Evolutionary conservation across 345 rosid genomes (phyloP).

Genomic region (Pugionium dolabratum): DNA sequence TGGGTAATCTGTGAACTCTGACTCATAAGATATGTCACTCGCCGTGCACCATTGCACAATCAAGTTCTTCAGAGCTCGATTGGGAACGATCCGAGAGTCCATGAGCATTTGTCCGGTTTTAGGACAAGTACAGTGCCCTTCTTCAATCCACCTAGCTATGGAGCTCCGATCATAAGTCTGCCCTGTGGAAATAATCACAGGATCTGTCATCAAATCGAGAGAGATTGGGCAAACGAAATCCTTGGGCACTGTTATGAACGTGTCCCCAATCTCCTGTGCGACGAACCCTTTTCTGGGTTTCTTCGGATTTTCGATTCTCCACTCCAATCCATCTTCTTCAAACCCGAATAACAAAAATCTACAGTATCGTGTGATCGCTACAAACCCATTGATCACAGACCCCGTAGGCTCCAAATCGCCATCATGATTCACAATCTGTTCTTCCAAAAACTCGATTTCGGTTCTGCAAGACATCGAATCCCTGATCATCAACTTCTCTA

Average conservation of each 20-base stretch:
- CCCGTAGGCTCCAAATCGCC: slow-evolving; percentile 87
- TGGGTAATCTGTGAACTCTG: slow-evolving; percentile 51
- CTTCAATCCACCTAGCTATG: slow-evolving; percentile 89
- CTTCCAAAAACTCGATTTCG: slow-evolving; percentile 90
- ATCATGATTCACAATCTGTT: slow-evolving; percentile 79
- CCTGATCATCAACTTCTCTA: slow-evolving; percentile 55
- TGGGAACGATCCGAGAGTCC: slow-evolving; percentile 68
- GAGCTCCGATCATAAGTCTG: slow-evolving; percentile 91
- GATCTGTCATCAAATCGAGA: slow-evolving; percentile 89
- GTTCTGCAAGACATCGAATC: slow-evolving; percentile 62
- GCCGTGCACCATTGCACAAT: slow-evolving; percentile 85
- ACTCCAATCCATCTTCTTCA: slow-evolving; percentile 56
- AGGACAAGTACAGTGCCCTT: slow-evolving; percentile 85
- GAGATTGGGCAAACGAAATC: slow-evolving; percentile 91
- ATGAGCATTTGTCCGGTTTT: slow-evolving; percentile 79
- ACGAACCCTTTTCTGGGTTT: slow-evolving; percentile 63
- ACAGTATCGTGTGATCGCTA: slow-evolving; percentile 74
- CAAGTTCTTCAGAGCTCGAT: slow-evolving; percentile 83
- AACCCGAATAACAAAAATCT: slow-evolving; percentile 80
- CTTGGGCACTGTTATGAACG: slow-evolving; percentile 63
- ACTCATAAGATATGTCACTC: slow-evolving; percentile 62
- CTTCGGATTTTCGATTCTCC: slow-evolving; percentile 51
- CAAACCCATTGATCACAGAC: slow-evolving; percentile 77
- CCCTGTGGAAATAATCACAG: slow-evolving; percentile 81
- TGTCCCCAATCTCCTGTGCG: slow-evolving; percentile 69